Conservation (phyloP, 331 rosid genomes). For the Dryas integrifolia region DNA sequence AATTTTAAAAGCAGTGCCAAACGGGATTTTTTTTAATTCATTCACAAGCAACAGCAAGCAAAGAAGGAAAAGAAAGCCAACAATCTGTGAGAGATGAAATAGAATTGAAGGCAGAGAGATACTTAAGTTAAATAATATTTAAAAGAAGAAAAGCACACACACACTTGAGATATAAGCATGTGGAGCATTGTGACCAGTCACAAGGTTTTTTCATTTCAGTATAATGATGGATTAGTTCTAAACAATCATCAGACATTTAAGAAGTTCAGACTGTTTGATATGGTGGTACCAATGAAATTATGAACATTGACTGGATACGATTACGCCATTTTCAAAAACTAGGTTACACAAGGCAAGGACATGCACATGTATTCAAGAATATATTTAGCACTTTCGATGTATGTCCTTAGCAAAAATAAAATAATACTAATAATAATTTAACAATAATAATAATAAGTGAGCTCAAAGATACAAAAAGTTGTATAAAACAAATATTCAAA, state of each 20-base stretch:
- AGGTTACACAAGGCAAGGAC: constrained; percentile 1
- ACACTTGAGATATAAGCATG: not conserved
- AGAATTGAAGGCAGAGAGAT: not conserved
- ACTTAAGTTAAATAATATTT: not conserved
- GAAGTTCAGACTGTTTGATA: not conserved
- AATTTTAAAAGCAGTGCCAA: too few relatives aligned
- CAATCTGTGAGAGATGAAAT: not conserved
- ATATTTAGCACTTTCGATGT: not conserved
- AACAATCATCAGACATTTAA: not conserved
- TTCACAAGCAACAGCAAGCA: not conserved
- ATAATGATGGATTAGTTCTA: too few relatives aligned
- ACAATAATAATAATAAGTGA: too few relatives aligned
- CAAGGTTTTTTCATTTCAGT: not conserved
- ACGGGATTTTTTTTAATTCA: not conserved
- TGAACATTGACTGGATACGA: not conserved
- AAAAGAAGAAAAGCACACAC: not conserved
- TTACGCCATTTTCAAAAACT: too few relatives aligned
- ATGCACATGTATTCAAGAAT: not conserved
- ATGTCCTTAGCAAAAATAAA: not conserved
- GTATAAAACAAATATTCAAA: not conserved
- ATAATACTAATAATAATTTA: not conserved
- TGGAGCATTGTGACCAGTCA: not conserved
- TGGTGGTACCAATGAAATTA: not conserved
- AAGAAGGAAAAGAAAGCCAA: not conserved
- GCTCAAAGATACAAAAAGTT: too few relatives aligned